Evolutionary conservation across 2,329 filamentous ascomycete genomes (phyloP).

Genomic region (Byssoonygena ceratinophila): DNA sequence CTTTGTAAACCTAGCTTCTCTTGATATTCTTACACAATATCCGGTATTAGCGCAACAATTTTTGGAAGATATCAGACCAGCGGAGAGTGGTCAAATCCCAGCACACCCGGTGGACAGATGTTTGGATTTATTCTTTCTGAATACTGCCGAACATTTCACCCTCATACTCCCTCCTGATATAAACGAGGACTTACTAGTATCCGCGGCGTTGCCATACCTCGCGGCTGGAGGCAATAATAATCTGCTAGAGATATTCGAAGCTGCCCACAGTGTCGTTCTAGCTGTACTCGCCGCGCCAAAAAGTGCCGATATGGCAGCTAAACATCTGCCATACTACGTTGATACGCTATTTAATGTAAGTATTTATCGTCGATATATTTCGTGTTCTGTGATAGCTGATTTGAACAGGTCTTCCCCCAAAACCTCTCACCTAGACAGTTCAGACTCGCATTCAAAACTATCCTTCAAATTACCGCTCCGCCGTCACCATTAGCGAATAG

Average conservation of each 20-base stretch:
- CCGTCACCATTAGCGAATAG: conserved; percentile 63
- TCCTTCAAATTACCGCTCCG: conserved; percentile 70
- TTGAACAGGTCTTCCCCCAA: conserved; percentile 55
- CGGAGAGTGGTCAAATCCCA: conserved; percentile 47
- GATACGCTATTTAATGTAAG: conserved; percentile 59
- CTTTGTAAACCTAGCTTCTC: conserved; percentile 70
- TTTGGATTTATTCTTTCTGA: conserved; percentile 80
- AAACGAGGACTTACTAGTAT: conserved; percentile 63
- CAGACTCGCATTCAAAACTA: conserved; percentile 72
- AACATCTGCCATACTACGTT: conserved; percentile 71
- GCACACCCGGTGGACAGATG: conserved; percentile 57
- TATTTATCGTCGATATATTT: not conserved
- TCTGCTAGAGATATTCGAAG: conserved; percentile 67
- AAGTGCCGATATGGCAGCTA: conserved; percentile 58
- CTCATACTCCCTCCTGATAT: conserved; percentile 54
- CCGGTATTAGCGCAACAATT: conserved; percentile 56
- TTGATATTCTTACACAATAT: conserved; percentile 70
- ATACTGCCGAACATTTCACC: conserved; percentile 73
- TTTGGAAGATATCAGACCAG: conserved; percentile 52
- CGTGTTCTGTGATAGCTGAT: not conserved
- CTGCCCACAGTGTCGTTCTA: conserved; percentile 72
- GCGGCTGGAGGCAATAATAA: conserved; percentile 46
- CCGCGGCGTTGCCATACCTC: conserved; percentile 65
- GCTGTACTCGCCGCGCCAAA: conserved; percentile 70
- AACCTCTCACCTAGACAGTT: conserved; percentile 78